A percentile compares a stretch with the other conserved stretches of the same genome.
Conservation (phyloP, 129 eudicot genomes). For the Centaurea solstitialis region DNA sequence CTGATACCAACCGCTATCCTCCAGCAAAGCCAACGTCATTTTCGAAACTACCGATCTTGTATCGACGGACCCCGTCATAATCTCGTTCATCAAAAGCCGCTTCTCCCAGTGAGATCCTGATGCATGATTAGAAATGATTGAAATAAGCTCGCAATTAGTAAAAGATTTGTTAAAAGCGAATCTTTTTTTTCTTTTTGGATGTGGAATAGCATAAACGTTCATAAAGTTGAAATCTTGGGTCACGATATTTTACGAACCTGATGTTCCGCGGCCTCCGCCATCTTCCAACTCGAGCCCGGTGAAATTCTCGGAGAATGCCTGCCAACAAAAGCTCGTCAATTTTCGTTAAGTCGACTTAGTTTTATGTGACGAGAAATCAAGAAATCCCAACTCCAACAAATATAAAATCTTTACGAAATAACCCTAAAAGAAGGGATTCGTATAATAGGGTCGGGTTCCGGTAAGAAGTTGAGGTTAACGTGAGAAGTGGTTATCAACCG, state of each 20-base stretch:
- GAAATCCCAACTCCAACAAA: background rate
- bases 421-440: background rate
- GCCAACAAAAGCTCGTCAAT: constrained; percentile 15
- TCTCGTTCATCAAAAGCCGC: constrained; percentile 94
- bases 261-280: constrained; percentile 99
- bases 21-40: constrained; percentile 90
- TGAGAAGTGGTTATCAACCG: no score
- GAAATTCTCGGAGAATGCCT: constrained; percentile 94
- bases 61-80: constrained; percentile 97
- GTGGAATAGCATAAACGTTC: background rate
- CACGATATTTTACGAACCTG: constrained; percentile 45
- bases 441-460: background rate
- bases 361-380: background rate
- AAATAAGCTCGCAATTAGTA: background rate
- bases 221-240: background rate
- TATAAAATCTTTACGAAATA: background rate
- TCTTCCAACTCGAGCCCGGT: constrained; percentile 98
- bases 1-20: constrained; percentile 92
- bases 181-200: background rate
- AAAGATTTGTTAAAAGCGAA: background rate
- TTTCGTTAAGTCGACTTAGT: background rate
- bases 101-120: constrained; percentile 99
- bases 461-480: no score
- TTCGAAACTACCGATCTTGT: constrained; percentile 91
- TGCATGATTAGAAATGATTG: background rate